Evolutionary conservation across 2,329 filamentous ascomycete genomes (phyloP), one percentile per base, ranked within the genome.

Genomic region (Ceratocystis smalleyi): DNA sequence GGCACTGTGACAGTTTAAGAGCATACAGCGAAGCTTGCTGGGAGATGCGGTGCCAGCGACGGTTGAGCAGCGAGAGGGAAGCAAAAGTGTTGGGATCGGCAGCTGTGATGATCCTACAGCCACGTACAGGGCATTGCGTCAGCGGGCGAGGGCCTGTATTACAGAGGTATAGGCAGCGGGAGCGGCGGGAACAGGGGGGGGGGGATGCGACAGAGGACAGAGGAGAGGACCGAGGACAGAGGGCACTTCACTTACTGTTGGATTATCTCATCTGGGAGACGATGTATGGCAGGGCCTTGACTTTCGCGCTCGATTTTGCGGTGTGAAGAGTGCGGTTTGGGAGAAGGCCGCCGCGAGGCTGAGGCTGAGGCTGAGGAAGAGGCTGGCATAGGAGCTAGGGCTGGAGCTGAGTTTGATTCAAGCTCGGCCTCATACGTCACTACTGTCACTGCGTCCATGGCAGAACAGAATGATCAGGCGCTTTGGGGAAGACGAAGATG

Each of bases 201-300:
- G 47, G 47, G 10, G 47, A 51, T 22, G 17, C 40, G 8, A 7
- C 60, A n/a, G 35, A 59, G 45, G 57, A 74, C 81, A 73, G 43
- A 32, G 51, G 57, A 6, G n/a, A n/a, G n/a, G 8, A 7, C 60
- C n/a, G 35, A 59, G 45, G 57, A 74, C 81, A 73, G 43, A 32
- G 51, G 57, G 15, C n/a, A n/a, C n/a, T n/a, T n/a, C 8, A 64
- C 63, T 64, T 74, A 87, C 85, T 86, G 83, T 70, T 86, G 76
- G 69, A 88, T 86, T 66, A 88, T 87, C 72, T 87, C 84, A 72
- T 85, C 82, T 5, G 85, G 85, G 10, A 88, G 76, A 57, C 75
- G 77, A 43, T 80, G 76, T 69, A 86, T 83, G 43, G 79, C 77
- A 35, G 40, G 51, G 22, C 24, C 40, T 35, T 32, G 30, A 27